Percentiles rank a stretch among this genome's conserved stretches.
Conservation (phyloP, 192 early-diverging fungal species). For the Chytriomyces sp. region DNA sequence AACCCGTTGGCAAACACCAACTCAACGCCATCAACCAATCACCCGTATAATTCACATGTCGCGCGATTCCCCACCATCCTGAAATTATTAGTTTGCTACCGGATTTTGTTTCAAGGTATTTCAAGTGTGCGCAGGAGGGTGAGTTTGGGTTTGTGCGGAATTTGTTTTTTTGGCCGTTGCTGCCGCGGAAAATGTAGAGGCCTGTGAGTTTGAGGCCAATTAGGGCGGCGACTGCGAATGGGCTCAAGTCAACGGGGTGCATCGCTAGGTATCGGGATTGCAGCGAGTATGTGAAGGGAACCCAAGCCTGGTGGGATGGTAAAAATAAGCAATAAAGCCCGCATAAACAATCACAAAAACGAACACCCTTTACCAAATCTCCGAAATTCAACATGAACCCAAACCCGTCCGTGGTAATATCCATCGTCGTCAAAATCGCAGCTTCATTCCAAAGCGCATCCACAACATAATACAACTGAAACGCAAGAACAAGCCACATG, state of each 20-base stretch:
- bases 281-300: slow-evolving; percentile 86
- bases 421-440: slow-evolving; percentile 94
- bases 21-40: slow-evolving; percentile 93
- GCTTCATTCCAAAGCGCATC: slow-evolving; percentile 82
- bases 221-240: slow-evolving; percentile 42
- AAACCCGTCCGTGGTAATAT: slow-evolving; percentile 97
- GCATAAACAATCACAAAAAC: neutral
- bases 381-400: slow-evolving; percentile 68
- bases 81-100: slow-evolving; percentile 81
- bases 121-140: slow-evolving; percentile 64
- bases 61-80: slow-evolving; percentile 95
- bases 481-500: slow-evolving; percentile 76
- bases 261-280: slow-evolving; percentile 87
- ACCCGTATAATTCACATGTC: slow-evolving; percentile 93
- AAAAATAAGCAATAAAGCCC: neutral
- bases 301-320: slow-evolving; percentile 71
- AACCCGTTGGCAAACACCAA: slow-evolving; percentile 90
- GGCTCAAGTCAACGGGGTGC: slow-evolving; percentile 65
- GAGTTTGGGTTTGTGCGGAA: slow-evolving; percentile 70
- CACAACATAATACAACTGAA: slow-evolving; percentile 83
- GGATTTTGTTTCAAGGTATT: slow-evolving; percentile 82
- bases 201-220: slow-evolving; percentile 69
- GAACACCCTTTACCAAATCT: slow-evolving; percentile 29
- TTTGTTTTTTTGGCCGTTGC: slow-evolving; percentile 89
- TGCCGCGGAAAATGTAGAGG: slow-evolving; percentile 83